Conservation (phyloP, 2,329 filamentous ascomycete genomes). For the Clarireedia paspali region DNA sequence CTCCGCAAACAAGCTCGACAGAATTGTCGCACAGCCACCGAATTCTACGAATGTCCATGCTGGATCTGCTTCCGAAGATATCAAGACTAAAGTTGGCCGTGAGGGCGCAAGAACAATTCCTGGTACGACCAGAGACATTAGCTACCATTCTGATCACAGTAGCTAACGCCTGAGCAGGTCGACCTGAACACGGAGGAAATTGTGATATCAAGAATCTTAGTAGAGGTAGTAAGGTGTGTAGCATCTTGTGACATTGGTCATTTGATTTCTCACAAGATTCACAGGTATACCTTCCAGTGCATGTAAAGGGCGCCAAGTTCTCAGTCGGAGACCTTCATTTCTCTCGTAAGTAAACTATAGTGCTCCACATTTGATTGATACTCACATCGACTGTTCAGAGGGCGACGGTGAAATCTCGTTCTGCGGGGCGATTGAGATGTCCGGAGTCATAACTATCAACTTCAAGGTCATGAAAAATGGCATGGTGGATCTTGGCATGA, state of each 20-base stretch:
- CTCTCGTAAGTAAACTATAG: neutral
- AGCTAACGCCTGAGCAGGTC: constrained; percentile 13
- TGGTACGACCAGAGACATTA: constrained; percentile 32
- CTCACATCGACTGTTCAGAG: constrained; percentile 52
- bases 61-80: constrained; percentile 49
- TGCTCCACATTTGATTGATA: neutral
- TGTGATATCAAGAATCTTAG: constrained; percentile 87
- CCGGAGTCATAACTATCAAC: constrained; percentile 82
- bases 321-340: constrained; percentile 76
- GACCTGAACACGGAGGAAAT: constrained; percentile 58
- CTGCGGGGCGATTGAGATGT: constrained; percentile 90
- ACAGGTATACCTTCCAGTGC: constrained; percentile 82
- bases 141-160: neutral
- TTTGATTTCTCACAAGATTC: constrained; percentile 19
- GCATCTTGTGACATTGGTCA: neutral
- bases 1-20: constrained; percentile 53
- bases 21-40: constrained; percentile 72
- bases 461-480: constrained; percentile 82
- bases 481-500: constrained; percentile 65
- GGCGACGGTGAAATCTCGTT: constrained; percentile 89
- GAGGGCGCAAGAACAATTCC: constrained; percentile 85
- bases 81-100: constrained; percentile 59
- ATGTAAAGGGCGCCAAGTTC: constrained; percentile 82
- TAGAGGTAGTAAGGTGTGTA: constrained; percentile 42
- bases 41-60: constrained; percentile 65